Evolutionary conservation across 768 basidiomycete genomes (phyloP), one percentile per base, ranked within the genome.

Genomic region (Gloeopeniophorella convolvens): DNA sequence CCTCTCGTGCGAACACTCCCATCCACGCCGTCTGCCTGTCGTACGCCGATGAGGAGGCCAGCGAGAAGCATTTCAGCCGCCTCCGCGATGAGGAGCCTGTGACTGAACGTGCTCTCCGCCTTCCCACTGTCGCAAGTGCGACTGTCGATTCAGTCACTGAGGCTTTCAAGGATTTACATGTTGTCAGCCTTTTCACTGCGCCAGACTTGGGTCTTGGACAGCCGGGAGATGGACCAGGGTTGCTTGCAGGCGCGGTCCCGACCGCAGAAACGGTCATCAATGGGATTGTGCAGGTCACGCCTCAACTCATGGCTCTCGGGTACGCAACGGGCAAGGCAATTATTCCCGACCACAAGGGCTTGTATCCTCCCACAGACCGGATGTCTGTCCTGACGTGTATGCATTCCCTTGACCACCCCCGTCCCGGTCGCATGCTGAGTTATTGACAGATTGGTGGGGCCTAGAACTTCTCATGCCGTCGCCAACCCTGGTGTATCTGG

Each of bases 391-490:
- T 91, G 23, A 89, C 88, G 12, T 91, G 88, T 89, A 63, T 63
- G 84, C 66, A 7, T 27, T 36, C 30, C 67, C 12, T 28, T 39
- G n/a, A n/a, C n/a, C n/a, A n/a, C n/a, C n/a, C n/a, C n/a, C n/a
- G n/a, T n/a, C n/a, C n/a, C n/a, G n/a, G n/a, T n/a, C n/a, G n/a
- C n/a, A n/a, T n/a, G n/a, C n/a, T n/a, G n/a, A n/a, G 27, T 37
- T 27, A 37, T 34, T 44, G 40, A 50, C 20, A 91, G 89, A 91
- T 65, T 92, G 90, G 90, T 94, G 90, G 90, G 90, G 90, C 12
- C 70, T 89, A 11, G 90, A 94, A 62, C 48, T 92, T 0, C 73
- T 80, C 30, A 71, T 94, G 23, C 90, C 91, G 4, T 76, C 82
- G 16, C 77, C 88, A 1, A 77, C 87, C 1, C 59, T 94, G 30